These are phyloP conservation scores for Metschnikowia borealis DNA, from an alignment of 805 yeast genomes.

Conservation along the genomic window DNA sequence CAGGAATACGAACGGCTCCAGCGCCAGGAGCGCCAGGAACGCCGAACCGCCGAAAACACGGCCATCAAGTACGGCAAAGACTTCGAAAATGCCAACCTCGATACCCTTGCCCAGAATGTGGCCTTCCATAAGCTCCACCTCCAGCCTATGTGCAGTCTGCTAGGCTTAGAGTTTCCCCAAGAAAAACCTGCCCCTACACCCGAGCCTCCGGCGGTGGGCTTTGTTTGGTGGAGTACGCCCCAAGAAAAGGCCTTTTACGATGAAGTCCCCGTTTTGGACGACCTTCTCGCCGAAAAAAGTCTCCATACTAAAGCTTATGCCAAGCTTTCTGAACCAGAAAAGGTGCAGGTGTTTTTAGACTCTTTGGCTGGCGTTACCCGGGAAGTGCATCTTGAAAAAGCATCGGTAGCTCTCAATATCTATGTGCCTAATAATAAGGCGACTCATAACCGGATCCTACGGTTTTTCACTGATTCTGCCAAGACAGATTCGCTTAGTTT, in stretches of 20 bases:
- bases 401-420: conserved; percentile 46
- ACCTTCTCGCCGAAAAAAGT: conserved; percentile 22
- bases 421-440: conserved; percentile 66
- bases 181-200: conserved; percentile 20
- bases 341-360: conserved; percentile 40
- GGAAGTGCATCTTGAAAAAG: conserved; percentile 47
- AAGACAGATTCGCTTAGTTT: conserved; percentile 45
- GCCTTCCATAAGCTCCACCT: conserved; percentile 5
- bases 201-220: not conserved
- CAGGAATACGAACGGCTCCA: not conserved
- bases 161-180: conserved; percentile 7
- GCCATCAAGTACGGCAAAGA: conserved; percentile 3
- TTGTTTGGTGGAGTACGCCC: conserved; percentile 56
- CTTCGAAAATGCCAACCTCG: conserved; percentile 3
- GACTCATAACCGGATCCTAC: conserved; percentile 56
- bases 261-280: conserved; percentile 42
- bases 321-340: conserved; percentile 32
- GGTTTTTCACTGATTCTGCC: conserved; percentile 46
- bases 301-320: not conserved
- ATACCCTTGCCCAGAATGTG: conserved; percentile 5
- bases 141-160: conserved; percentile 8
- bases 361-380: conserved; percentile 41
- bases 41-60: not conserved
- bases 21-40: not conserved
- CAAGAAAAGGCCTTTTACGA: conserved; percentile 65